Percentiles rank a stretch among this genome's conserved stretches.
These are phyloP conservation scores for Leishmania martiniquensis DNA, from an alignment of 208 protist genomes.

Conservation along the genomic window DNA sequence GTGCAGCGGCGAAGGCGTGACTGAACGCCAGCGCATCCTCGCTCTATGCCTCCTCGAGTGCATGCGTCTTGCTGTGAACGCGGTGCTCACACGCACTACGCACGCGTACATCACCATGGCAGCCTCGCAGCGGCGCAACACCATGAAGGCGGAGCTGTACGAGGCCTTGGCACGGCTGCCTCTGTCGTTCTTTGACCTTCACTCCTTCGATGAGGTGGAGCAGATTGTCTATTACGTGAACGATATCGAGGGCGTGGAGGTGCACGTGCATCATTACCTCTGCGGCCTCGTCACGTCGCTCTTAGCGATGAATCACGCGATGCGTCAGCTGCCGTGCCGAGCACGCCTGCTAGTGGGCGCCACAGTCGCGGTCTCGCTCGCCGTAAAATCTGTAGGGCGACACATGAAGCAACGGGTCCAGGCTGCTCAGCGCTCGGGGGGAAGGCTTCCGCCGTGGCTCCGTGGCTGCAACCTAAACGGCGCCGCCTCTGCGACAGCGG, in stretches of 20 bases:
- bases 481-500: constrained; percentile 15
- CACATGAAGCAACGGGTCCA: constrained; percentile 28
- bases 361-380: constrained; percentile 27
- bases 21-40: constrained; percentile 22
- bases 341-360: constrained; percentile 33
- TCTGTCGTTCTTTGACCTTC: constrained; percentile 65
- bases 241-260: constrained; percentile 84
- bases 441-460: constrained; percentile 30
- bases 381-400: constrained; percentile 24
- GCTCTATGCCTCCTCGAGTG: constrained; percentile 57
- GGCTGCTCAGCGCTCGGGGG: constrained; percentile 26
- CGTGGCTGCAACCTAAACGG: constrained; percentile 24
- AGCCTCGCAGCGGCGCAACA: constrained; percentile 51
- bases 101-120: constrained; percentile 50
- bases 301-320: constrained; percentile 30
- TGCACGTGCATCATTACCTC: constrained; percentile 68
- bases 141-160: constrained; percentile 61
- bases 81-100: constrained; percentile 41
- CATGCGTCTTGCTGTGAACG: constrained; percentile 46
- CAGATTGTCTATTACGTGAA: constrained; percentile 79
- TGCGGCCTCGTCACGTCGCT: constrained; percentile 31
- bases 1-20: background rate
- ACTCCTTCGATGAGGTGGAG: constrained; percentile 67
- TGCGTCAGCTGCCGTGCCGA: constrained; percentile 30
- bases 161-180: constrained; percentile 64